Percentiles rank a stretch among this genome's conserved stretches.
Conservation (phyloP, 495 filamentous ascomycete species). For the Talaromyces adpressus region DNA sequence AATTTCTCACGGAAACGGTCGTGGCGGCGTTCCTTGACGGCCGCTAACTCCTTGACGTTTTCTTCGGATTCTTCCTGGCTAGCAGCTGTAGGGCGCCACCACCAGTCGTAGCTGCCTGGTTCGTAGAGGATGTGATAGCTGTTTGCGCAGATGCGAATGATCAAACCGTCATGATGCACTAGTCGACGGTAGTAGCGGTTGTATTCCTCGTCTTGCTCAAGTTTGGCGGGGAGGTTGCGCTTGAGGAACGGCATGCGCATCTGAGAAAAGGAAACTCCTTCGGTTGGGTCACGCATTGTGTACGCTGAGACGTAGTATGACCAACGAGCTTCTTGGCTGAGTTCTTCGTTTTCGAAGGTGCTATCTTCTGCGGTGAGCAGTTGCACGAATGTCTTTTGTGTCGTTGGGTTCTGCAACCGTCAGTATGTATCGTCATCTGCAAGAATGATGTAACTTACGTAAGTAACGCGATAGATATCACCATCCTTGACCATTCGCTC, state of each 20-base stretch:
- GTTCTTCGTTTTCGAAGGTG: conserved; percentile 60
- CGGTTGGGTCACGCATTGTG: conserved; percentile 80
- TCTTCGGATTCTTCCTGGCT: conserved; percentile 36
- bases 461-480: conserved; percentile 81
- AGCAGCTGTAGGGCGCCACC: conserved; percentile 35
- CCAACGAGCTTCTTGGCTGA: conserved; percentile 61
- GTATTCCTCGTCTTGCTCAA: conserved; percentile 43
- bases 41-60: conserved; percentile 30
- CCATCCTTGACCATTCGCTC: conserved; percentile 81
- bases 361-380: conserved; percentile 75
- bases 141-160: conserved; percentile 72
- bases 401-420: conserved; percentile 42
- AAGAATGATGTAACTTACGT: conserved; percentile 72
- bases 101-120: conserved; percentile 57
- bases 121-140: conserved; percentile 77
- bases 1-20: conserved; percentile 65
- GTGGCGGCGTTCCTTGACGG: conserved; percentile 48
- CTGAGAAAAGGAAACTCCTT: conserved; percentile 61
- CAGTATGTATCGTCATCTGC: too few species aligned
- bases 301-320: conserved; percentile 91
- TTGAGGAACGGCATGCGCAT: conserved; percentile 63
- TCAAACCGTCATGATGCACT: conserved; percentile 64
- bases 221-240: conserved; percentile 61
- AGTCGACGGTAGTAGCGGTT: conserved; percentile 45
- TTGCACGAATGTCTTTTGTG: conserved; percentile 54